A percentile compares a stretch with the other conserved stretches of the same genome.
Conservation (phyloP, 805 yeast genomes). For the Candida hispaniensis region DNA sequence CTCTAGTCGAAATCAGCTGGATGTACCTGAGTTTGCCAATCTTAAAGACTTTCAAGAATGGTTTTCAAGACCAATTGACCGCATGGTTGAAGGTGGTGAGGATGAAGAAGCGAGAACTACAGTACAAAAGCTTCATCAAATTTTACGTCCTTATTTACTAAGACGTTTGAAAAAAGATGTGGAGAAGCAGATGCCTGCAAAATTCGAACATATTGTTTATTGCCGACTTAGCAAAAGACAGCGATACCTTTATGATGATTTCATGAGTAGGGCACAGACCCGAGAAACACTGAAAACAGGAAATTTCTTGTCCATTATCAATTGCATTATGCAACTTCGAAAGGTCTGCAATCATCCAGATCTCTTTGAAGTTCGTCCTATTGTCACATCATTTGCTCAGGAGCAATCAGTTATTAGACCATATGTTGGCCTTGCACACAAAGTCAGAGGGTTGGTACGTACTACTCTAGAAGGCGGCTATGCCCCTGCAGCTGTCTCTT, state of each 20-base stretch:
- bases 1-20: constrained; percentile 43
- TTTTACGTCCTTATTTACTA: constrained; percentile 80
- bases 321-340: constrained; percentile 94
- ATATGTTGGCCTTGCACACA: constrained; percentile 35
- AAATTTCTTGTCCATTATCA: constrained; percentile 85
- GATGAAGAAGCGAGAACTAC: constrained; percentile 67
- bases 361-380: constrained; percentile 89
- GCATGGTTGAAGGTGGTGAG: constrained; percentile 64
- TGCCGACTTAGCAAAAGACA: constrained; percentile 91
- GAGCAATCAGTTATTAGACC: constrained; percentile 48
- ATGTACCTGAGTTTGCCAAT: constrained; percentile 95
- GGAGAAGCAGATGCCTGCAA: constrained; percentile 98
- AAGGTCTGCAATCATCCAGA: constrained; percentile 97
- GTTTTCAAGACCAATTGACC: constrained; percentile 98
- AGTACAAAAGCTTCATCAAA: constrained; percentile 82
- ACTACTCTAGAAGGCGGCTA: constrained; percentile 19
- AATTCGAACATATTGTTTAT: constrained; percentile 87
- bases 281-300: constrained; percentile 89
- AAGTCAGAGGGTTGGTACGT: constrained; percentile 31
- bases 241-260: constrained; percentile 84
- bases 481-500: constrained; percentile 33
- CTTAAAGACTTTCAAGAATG: constrained; percentile 93
- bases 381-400: constrained; percentile 79
- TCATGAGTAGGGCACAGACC: constrained; percentile 94
- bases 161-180: constrained; percentile 93